Conservation (phyloP, 139 green algal genomes). For the Chlamydomonas sp. region DNA sequence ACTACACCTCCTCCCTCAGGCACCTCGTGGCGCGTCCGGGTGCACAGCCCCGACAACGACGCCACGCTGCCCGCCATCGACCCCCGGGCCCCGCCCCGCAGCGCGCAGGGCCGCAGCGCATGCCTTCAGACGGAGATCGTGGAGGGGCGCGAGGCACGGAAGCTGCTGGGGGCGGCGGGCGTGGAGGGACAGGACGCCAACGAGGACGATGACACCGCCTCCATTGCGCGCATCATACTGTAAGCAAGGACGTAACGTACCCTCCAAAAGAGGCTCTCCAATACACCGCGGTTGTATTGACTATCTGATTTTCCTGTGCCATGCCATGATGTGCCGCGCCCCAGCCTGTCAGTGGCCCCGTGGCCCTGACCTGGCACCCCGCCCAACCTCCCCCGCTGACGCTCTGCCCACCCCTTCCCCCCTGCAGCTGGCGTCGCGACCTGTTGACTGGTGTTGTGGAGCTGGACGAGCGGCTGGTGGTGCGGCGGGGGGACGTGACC, state of each 20-base stretch:
- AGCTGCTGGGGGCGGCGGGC: not conserved
- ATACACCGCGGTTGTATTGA: no score
- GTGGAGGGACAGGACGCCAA: not conserved
- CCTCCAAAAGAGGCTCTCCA: no score
- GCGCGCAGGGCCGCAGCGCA: not conserved
- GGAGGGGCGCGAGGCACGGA: not conserved
- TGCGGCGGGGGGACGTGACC: not conserved
- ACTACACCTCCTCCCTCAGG: not conserved
- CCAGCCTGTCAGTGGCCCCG: no score
- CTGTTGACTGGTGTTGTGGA: not conserved
- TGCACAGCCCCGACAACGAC: not conserved
- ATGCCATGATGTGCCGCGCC: no score
- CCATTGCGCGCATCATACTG: slow-evolving; percentile 2
- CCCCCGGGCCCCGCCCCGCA: not conserved
- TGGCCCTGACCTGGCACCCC: not conserved
- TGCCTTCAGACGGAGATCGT: slow-evolving; percentile 26
- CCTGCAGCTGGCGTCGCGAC: not conserved
- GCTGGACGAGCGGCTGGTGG: not conserved
- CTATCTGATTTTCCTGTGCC: no score
- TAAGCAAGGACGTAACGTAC: not conserved
- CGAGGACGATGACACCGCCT: not conserved
- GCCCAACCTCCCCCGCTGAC: not conserved
- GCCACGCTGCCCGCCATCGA: slow-evolving; percentile 19
- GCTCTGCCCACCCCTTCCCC: not conserved
- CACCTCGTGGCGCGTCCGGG: slow-evolving; percentile 21